Conservation (phyloP, 2,329 filamentous ascomycete species). For the Curvularia lunata region DNA sequence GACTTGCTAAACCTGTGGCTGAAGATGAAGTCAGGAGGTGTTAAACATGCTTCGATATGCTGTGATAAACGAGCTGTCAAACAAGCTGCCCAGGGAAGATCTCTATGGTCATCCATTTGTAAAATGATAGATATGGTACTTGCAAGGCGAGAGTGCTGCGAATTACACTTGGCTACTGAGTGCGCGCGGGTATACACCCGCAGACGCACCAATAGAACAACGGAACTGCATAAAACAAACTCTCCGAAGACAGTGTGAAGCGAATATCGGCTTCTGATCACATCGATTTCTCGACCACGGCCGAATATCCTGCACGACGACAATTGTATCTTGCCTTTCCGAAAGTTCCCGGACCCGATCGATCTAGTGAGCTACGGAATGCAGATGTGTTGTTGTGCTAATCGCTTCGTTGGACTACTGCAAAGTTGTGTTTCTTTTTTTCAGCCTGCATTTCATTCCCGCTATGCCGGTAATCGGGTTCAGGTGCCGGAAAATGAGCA, state of each 20-base stretch:
- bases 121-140: neutral
- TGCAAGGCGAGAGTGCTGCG: neutral
- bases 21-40: neutral
- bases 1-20: neutral
- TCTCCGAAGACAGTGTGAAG: neutral
- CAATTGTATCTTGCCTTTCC: neutral
- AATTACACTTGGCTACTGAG: neutral
- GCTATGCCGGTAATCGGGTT: slow-evolving; percentile 17
- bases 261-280: neutral
- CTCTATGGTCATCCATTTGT: neutral
- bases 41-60: neutral
- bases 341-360: neutral
- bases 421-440: neutral
- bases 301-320: neutral
- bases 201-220: neutral
- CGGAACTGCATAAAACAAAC: neutral
- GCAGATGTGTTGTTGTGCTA: neutral
- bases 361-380: neutral
- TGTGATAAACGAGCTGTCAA: neutral
- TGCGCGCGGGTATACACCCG: neutral
- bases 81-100: neutral
- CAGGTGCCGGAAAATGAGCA: slow-evolving; percentile 5
- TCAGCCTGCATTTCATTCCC: slow-evolving; percentile 24
- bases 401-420: neutral
- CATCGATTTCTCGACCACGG: neutral